Evolutionary conservation across 495 filamentous ascomycete species (phyloP).

Genomic region (Hypomontagnella monticulosa): DNA sequence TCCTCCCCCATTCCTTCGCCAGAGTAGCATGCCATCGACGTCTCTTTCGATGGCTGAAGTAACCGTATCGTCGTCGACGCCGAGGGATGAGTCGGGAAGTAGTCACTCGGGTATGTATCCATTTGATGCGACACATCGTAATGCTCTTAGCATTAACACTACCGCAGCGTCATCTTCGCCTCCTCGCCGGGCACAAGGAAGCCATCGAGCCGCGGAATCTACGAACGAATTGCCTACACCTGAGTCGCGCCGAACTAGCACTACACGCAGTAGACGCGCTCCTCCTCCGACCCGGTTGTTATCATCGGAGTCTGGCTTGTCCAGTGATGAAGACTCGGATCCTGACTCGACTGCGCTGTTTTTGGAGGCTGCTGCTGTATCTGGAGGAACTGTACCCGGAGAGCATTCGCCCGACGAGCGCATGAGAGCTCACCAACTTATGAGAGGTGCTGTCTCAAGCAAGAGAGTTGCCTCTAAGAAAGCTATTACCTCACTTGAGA

Average conservation of each 20-base stretch:
- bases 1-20: slow-evolving; percentile 20
- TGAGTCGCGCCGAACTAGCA: slow-evolving; percentile 16
- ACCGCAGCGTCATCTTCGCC: slow-evolving; percentile 23
- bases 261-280: slow-evolving; percentile 16
- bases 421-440: slow-evolving; percentile 49
- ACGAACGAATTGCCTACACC: not conserved
- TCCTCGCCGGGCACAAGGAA: slow-evolving; percentile 10
- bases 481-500: slow-evolving; percentile 56
- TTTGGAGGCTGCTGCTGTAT: slow-evolving; percentile 24
- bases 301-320: slow-evolving; percentile 24
- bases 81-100: not conserved
- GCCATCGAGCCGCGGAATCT: not conserved
- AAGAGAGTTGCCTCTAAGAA: slow-evolving; percentile 59
- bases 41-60: slow-evolving; percentile 12
- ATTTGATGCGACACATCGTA: not conserved
- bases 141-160: not conserved
- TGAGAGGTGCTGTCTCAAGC: slow-evolving; percentile 50
- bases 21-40: slow-evolving; percentile 17
- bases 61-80: not conserved
- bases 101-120: slow-evolving; percentile 24
- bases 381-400: slow-evolving; percentile 2
- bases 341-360: slow-evolving; percentile 26
- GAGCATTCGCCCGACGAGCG: slow-evolving; percentile 41
- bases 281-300: slow-evolving; percentile 9
- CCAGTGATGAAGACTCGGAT: slow-evolving; percentile 38